phyloP scores from a whole-genome alignment of 495 filamentous ascomycete genomes.

The Xanthoparmelia taractica region DNA sequence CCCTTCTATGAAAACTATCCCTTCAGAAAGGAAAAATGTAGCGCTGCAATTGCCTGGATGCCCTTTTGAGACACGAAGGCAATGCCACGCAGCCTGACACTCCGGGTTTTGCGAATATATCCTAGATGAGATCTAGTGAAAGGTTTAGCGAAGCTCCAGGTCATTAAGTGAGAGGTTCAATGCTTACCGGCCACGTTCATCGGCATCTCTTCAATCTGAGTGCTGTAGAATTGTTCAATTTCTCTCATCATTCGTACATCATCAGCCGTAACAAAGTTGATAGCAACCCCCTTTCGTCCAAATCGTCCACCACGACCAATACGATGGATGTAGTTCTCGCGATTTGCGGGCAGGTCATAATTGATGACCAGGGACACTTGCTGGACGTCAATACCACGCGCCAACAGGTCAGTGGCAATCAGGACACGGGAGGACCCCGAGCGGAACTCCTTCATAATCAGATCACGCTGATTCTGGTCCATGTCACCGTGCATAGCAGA shows the following conservation, averaged over 20 bases:
- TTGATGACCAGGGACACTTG: slow-evolving; percentile 99
- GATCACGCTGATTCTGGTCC: slow-evolving; percentile 92
- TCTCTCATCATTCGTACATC: slow-evolving; percentile 99
- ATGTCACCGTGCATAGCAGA: slow-evolving; percentile 99
- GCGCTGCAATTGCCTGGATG: slow-evolving; percentile 10
- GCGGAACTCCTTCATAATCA: slow-evolving; percentile 99
- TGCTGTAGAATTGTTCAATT: slow-evolving; percentile 70
- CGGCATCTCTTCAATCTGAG: slow-evolving; percentile 56
- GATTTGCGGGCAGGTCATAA: slow-evolving; percentile 97
- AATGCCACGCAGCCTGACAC: slow-evolving; percentile 10
- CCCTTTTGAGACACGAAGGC: slow-evolving; percentile 9
- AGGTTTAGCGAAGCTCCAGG: slow-evolving; percentile 8
- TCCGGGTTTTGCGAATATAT: neutral
- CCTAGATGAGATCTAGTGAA: slow-evolving; percentile 45
- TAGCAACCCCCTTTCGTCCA: slow-evolving; percentile 98
- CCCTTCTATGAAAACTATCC: slow-evolving; percentile 5
- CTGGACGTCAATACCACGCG: slow-evolving; percentile 98
- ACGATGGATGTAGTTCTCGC: slow-evolving; percentile 99
- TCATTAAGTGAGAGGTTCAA: neutral
- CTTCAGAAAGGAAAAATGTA: neutral
- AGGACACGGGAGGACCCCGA: slow-evolving; percentile 95
- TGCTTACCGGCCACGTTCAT: slow-evolving; percentile 51
- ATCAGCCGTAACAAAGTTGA: slow-evolving; percentile 99
- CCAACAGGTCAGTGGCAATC: slow-evolving; percentile 94
- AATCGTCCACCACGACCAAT: slow-evolving; percentile 99